phyloP scores from a whole-genome alignment of 768 basidiomycete species.

The Russula vinacea region DNA sequence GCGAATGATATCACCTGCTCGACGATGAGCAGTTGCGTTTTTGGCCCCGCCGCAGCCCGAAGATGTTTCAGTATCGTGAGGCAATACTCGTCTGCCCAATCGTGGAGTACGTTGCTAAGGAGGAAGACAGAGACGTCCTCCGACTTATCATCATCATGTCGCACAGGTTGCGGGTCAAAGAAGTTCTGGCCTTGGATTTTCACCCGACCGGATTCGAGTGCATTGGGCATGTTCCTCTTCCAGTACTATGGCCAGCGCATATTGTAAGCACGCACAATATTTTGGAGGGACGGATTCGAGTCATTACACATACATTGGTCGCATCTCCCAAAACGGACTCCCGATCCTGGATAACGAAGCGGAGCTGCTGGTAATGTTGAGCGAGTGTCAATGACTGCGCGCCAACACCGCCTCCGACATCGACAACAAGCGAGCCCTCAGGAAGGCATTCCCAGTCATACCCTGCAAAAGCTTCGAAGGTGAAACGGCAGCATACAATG shows the following conservation, averaged over 20 bases:
- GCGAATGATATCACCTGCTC: conserved; percentile 32
- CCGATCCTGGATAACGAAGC: conserved; percentile 22
- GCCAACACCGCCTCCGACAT: conserved; percentile 20
- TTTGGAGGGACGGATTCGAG: no score
- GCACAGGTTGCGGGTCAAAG: conserved; percentile 6
- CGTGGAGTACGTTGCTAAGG: background rate
- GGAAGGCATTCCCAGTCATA: conserved; percentile 12
- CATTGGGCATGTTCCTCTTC: conserved; percentile 7
- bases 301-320: conserved; percentile 1
- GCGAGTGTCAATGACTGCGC: conserved; percentile 16
- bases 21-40: conserved; percentile 33
- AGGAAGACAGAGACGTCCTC: conserved; percentile 9
- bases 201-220: conserved; percentile 6
- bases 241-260: background rate
- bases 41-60: conserved; percentile 22
- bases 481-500: background rate
- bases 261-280: background rate
- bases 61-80: conserved; percentile 8
- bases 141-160: background rate
- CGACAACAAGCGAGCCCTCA: conserved; percentile 17
- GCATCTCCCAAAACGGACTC: conserved; percentile 5
- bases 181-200: conserved; percentile 7
- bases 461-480: background rate
- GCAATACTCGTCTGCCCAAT: conserved; percentile 37
- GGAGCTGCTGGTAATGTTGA: background rate